Conservation (phyloP, 2,329 filamentous ascomycete genomes). For the Aureobasidium uvarum region DNA sequence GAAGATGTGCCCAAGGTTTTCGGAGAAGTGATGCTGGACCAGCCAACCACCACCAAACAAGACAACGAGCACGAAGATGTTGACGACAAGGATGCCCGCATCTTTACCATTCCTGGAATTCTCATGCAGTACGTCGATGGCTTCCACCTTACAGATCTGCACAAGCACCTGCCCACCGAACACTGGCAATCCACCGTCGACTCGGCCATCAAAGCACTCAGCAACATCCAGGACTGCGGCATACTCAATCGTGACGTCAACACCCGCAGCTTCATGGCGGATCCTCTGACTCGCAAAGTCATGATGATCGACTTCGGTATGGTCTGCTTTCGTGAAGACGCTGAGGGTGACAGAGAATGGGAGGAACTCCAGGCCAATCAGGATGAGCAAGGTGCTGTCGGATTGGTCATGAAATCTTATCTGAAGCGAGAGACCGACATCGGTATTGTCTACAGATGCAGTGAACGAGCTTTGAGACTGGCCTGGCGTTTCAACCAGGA, state of each 20-base stretch:
- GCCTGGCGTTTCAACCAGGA: background rate
- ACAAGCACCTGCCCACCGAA: background rate
- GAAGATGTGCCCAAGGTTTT: background rate
- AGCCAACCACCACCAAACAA: no score
- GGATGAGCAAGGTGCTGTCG: background rate
- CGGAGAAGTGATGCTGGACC: background rate
- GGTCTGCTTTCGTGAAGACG: background rate
- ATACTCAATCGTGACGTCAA: conserved; percentile 3
- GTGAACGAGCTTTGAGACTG: background rate
- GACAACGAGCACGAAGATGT: no score
- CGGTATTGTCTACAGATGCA: background rate
- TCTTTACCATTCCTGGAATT: background rate
- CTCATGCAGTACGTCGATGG: conserved; percentile 5
- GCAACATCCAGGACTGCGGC: background rate
- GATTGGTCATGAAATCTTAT: background rate
- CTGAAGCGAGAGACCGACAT: background rate
- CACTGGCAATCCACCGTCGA: background rate
- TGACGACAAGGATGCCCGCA: no score
- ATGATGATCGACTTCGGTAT: conserved; percentile 10
- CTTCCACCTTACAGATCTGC: background rate
- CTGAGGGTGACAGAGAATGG: background rate
- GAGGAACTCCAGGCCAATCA: background rate
- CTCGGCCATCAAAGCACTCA: background rate
- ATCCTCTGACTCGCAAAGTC: background rate
- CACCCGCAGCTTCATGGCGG: background rate